phyloP scores from a whole-genome alignment of 2,329 filamentous ascomycete genomes.

The Drechslerella coelobrocha region DNA sequence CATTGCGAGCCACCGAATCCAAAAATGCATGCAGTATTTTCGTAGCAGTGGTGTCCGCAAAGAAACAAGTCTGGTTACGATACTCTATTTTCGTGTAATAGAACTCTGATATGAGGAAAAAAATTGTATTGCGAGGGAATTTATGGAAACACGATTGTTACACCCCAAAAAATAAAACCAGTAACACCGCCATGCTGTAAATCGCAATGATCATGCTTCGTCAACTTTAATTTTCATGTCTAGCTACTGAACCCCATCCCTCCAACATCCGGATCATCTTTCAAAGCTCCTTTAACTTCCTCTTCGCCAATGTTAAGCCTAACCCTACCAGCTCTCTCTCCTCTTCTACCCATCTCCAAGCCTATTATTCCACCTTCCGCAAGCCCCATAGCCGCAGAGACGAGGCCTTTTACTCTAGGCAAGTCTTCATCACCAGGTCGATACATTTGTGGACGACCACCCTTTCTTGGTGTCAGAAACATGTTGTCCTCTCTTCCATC shows the following conservation, averaged over 20 bases:
- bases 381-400: slow-evolving; percentile 78
- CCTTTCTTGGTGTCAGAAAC: slow-evolving; percentile 56
- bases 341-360: slow-evolving; percentile 74
- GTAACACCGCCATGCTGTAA: neutral
- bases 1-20: too few relatives aligned
- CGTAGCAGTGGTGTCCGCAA: too few relatives aligned
- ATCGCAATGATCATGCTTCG: neutral
- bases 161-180: neutral
- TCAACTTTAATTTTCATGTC: neutral
- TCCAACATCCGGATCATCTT: slow-evolving; percentile 85
- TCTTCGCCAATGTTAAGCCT: slow-evolving; percentile 86
- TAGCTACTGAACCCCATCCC: slow-evolving; percentile 70
- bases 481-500: slow-evolving; percentile 54
- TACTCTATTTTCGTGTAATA: too few relatives aligned
- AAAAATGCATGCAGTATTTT: too few relatives aligned
- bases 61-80: too few relatives aligned
- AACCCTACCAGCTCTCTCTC: slow-evolving; percentile 86
- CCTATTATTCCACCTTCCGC: slow-evolving; percentile 87
- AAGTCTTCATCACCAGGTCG: slow-evolving; percentile 56
- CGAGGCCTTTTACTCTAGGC: slow-evolving; percentile 67
- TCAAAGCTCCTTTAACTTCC: slow-evolving; percentile 84
- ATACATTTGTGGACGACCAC: slow-evolving; percentile 54
- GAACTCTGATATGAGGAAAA: too few relatives aligned
- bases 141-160: too few relatives aligned
- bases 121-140: too few relatives aligned